Percentiles rank a stretch among this genome's conserved stretches.
These are phyloP conservation scores for Aureobasidium sp. DNA, from an alignment of 2,329 filamentous ascomycete species.

Conservation along the genomic window DNA sequence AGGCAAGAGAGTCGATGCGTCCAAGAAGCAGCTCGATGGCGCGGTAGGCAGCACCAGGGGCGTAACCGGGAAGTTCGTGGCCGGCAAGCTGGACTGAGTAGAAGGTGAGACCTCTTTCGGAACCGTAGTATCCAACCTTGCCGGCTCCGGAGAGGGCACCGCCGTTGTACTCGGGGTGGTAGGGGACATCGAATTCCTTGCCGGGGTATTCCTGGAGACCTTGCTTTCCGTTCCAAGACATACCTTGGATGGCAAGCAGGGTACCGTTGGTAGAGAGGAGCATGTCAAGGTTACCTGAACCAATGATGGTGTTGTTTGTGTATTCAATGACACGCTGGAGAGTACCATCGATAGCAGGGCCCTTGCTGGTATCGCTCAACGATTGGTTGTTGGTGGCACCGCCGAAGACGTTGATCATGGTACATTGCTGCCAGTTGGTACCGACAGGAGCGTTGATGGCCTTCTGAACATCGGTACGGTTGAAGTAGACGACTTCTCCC, in stretches of 20 bases:
- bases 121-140: constrained; percentile 19
- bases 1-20: constrained; percentile 49
- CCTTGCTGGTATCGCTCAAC: not conserved
- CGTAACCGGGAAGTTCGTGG: constrained; percentile 17
- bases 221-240: constrained; percentile 25
- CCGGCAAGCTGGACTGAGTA: constrained; percentile 22
- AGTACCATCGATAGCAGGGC: not conserved
- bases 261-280: constrained; percentile 24
- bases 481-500: constrained; percentile 25
- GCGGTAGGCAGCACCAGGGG: constrained; percentile 51
- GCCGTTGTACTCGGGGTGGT: constrained; percentile 15
- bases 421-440: constrained; percentile 19
- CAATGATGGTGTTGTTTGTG: constrained; percentile 28
- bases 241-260: constrained; percentile 24
- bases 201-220: constrained; percentile 22
- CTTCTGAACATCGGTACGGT: constrained; percentile 30
- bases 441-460: constrained; percentile 29
- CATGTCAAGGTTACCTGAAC: constrained; percentile 24
- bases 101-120: constrained; percentile 24
- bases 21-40: constrained; percentile 70
- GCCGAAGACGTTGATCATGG: constrained; percentile 20
- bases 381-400: constrained; percentile 16
- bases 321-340: constrained; percentile 23
- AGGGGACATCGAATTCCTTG: constrained; percentile 21
- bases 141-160: constrained; percentile 18